Percentiles rank a stretch among this genome's conserved stretches.
Conservation (phyloP, 2,329 filamentous ascomycete genomes). For the Lasiodiplodia theobromae region DNA sequence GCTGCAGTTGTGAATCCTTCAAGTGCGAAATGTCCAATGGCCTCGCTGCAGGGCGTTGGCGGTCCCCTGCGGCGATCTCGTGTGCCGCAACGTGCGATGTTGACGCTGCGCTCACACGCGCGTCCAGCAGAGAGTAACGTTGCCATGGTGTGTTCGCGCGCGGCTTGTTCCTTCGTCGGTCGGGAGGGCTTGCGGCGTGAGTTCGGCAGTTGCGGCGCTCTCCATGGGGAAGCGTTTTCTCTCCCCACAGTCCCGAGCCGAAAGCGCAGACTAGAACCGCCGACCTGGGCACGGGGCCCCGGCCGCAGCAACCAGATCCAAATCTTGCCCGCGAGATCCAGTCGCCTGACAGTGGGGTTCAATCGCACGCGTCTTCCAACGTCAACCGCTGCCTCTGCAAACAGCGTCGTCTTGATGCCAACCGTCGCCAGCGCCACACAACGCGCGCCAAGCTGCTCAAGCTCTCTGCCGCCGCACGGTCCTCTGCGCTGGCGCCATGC, state of each 20-base stretch:
- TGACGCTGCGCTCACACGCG: background rate
- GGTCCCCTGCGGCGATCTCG: background rate
- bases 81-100: background rate
- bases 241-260: constrained; percentile 19
- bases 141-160: background rate
- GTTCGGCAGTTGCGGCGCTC: background rate
- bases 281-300: background rate
- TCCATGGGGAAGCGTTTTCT: constrained; percentile 15
- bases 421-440: background rate
- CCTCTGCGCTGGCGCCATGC: background rate
- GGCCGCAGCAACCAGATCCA: background rate
- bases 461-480: constrained; percentile 5
- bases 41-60: background rate
- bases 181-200: background rate
- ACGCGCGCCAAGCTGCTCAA: constrained; percentile 19
- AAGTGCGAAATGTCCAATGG: background rate
- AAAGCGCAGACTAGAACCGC: background rate
- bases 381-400: background rate
- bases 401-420: constrained; percentile 1
- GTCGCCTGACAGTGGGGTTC: constrained; percentile 1
- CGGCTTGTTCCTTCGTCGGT: constrained; percentile 9
- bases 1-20: constrained; percentile 1
- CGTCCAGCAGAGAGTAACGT: background rate
- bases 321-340: constrained; percentile 4
- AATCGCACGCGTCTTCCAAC: background rate